phyloP scores from a whole-genome alignment of 2,329 filamentous ascomycete species.

The Trichoderma hamatum region DNA sequence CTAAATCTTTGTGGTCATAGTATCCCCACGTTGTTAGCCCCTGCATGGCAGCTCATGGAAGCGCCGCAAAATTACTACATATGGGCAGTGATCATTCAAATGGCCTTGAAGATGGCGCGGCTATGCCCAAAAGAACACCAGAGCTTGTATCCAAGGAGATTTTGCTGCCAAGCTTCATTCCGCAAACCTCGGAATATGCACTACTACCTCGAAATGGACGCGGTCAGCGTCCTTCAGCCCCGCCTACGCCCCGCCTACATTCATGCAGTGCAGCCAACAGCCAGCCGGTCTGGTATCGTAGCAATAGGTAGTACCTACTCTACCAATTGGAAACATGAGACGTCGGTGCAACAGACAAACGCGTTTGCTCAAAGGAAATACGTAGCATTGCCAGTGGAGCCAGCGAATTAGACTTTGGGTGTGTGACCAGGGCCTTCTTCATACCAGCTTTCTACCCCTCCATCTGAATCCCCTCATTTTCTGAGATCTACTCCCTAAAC shows the following conservation, averaged over 20 bases:
- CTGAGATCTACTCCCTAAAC: not conserved
- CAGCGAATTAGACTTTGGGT: not conserved
- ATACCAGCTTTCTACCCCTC: not conserved
- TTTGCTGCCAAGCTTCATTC: not conserved
- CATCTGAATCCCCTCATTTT: not conserved
- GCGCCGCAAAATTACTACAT: not conserved
- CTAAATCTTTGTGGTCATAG: not conserved
- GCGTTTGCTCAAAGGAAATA: not conserved
- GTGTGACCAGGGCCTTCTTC: not conserved
- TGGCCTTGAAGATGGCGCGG: not conserved
- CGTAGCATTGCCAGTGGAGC: not conserved
- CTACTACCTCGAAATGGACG: not conserved
- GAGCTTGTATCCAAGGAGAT: not conserved
- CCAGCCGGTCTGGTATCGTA: not conserved
- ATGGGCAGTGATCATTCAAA: not conserved
- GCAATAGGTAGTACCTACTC: no score
- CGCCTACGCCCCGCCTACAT: not conserved
- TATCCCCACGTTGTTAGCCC: not conserved
- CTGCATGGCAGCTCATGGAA: not conserved
- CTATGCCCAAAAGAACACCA: not conserved
- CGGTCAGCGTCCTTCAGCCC: not conserved
- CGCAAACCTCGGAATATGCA: not conserved
- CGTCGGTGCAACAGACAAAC: not conserved
- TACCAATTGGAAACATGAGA: not conserved
- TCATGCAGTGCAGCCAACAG: not conserved